Evolutionary conservation across 2,329 filamentous ascomycete genomes (phyloP).

Genomic region (Helicocarpus griseus): DNA sequence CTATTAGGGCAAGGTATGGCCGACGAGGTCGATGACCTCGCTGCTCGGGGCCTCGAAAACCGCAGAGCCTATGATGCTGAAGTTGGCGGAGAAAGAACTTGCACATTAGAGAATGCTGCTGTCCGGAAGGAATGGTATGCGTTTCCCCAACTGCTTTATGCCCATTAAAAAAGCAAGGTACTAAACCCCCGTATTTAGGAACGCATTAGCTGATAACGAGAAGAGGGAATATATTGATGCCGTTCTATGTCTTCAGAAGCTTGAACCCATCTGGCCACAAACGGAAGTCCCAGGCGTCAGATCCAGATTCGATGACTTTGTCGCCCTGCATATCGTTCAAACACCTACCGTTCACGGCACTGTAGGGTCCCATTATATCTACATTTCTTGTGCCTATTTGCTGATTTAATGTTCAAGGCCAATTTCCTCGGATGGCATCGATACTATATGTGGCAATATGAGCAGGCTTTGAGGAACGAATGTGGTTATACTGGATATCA

Average conservation of each 20-base stretch:
- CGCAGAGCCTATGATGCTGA: background rate
- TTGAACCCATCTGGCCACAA: background rate
- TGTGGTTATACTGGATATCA: slow-evolving; percentile 30
- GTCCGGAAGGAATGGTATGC: slow-evolving; percentile 3
- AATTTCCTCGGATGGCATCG: slow-evolving; percentile 29
- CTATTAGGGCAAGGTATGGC: background rate
- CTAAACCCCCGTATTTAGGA: background rate
- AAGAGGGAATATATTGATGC: slow-evolving; percentile 7
- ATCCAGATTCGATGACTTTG: slow-evolving; percentile 9
- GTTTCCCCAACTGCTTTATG: background rate
- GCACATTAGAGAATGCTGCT: background rate
- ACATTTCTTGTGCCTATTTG: background rate
- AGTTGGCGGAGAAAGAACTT: background rate
- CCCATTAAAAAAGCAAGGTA: background rate
- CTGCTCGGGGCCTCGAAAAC: background rate
- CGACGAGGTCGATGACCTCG: background rate
- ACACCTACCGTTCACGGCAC: slow-evolving; percentile 5
- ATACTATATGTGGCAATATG: slow-evolving; percentile 26
- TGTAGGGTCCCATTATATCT: background rate
- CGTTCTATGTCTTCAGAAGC: slow-evolving; percentile 7
- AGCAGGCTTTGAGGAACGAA: slow-evolving; percentile 27
- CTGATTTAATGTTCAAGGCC: background rate
- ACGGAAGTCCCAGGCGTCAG: slow-evolving; percentile 6
- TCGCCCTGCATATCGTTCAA: slow-evolving; percentile 7
- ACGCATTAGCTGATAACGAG: slow-evolving; percentile 1